Evolutionary conservation across 2,329 filamentous ascomycete species (phyloP), one percentile per base, ranked within the genome.

Genomic region (Cephalotrichum gorgonifer): DNA sequence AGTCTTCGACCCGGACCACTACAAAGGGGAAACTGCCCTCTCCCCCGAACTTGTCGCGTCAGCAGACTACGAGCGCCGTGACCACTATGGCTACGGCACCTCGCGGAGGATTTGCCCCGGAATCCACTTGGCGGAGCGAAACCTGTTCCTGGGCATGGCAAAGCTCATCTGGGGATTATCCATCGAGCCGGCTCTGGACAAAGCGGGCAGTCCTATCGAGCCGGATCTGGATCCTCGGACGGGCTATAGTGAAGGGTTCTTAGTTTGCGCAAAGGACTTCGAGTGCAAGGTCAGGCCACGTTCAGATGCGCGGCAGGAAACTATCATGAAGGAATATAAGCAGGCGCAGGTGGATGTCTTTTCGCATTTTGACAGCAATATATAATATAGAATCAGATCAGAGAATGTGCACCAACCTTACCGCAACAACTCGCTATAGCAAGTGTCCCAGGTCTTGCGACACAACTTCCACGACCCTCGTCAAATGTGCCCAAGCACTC

Each of bases 101-200:
- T 72, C 72, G 1, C 62, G 73, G 1, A 65, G 73, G 6, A 66
- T 75, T 23, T 75, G 73, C 52, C 67, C 66, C 0, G 73, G 73
- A 0, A 56, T 72, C 0, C 69, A 76, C 50, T 62, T 78, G 5
- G 70, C 71, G 2, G 72, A 76, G 56, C 64, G 70, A 5, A 70
- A 62, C 23, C 57, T 74, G 17, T 68, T 64, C 50, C 41, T 67
- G 1, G 58, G 55, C 31, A 58, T 67, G 14, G 58, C 68, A 0
- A 65, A 65, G 48, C 47, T 71, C 0, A 52, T 78, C 0, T 78
- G 74, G 74, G 72, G 65, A 0, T 74, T 30, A 9, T 9, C 14
- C 26, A 44, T 44, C 73, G 52, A 54, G 62, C 42, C 42, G 14
- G 25, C 25, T 9, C 42, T 44, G 14, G 42, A 44, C 28, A 26